Evolutionary conservation across 371 early-diverging fungal genomes (phyloP), one percentile per base, ranked within the genome.

Genomic region (Furculomyces boomerangus): DNA sequence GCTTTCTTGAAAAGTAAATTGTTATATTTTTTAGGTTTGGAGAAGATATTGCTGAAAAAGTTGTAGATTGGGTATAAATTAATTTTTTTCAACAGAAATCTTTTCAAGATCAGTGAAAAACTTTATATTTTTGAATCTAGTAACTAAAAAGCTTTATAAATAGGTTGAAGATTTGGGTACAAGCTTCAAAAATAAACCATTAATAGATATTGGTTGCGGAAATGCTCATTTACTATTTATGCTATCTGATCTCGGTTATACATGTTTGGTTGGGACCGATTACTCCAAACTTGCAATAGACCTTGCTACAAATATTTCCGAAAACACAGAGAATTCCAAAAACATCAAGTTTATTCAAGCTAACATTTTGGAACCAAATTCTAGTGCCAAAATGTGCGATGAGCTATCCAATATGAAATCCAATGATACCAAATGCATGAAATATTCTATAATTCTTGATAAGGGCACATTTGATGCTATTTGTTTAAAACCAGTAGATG

Each of bases 391-490:
- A 35, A n/a, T n/a, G n/a, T n/a, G n/a, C n/a, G n/a, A n/a, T n/a
- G 35, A 35, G 35, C 35, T 35, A 16, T 10, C 7, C 60, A 32
- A 24, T 27, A n/a, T 40, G 47, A 24, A 53, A 39, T 0, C 39
- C 59, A 44, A 62, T 35, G 35, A 35, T 7, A 35, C 10, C 22
- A 50, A 58, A 14, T 20, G 39, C 26, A 35, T 31, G 1, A 35
- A 41, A 30, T 89, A 78, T 58, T 72, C 75, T 40, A 62, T 90
- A 2, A 73, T 85, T 39, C 50, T 91, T 56, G 93, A 93, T 64
- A 93, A 93, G 63, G 93, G 93, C 25, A 91, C 93, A 0, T 89
- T 83, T 62, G 93, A 93, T 63, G 93, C 93, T 13, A 91, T 93
- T 26, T 80, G 81, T 35, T 68, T 93, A 30, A 71, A 75, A 55